These are phyloP conservation scores for Pelargonium australe DNA, from an alignment of 441 rosid genomes.

Conservation along the genomic window DNA sequence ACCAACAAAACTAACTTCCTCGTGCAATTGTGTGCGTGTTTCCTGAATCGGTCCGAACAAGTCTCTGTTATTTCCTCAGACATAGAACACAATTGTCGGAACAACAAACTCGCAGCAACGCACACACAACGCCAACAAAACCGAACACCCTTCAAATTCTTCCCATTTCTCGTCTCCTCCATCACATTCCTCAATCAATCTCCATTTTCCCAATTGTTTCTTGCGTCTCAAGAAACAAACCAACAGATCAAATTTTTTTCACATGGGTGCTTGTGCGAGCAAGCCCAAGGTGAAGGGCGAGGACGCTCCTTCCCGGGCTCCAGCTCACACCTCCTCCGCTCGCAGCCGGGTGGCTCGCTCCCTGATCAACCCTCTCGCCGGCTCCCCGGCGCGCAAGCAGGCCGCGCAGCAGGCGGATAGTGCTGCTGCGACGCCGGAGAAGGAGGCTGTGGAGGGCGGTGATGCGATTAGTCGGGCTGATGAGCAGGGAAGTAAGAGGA, in stretches of 20 bases:
- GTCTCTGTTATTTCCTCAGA: too few relatives aligned
- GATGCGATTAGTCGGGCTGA: background rate
- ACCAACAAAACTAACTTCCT: too few relatives aligned
- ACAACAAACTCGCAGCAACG: constrained; percentile 2
- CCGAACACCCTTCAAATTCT: background rate
- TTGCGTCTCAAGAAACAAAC: background rate
- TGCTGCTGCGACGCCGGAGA: background rate
- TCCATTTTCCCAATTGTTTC: background rate
- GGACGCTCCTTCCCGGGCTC: background rate
- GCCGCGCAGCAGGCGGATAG: background rate
- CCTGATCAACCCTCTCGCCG: background rate
- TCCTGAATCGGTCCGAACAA: too few relatives aligned
- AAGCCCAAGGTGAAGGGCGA: constrained; percentile 4
- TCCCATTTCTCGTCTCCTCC: background rate
- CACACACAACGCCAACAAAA: background rate
- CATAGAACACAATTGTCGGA: background rate
- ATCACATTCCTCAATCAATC: too few relatives aligned
- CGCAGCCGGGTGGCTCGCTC: background rate
- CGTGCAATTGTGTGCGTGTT: too few relatives aligned
- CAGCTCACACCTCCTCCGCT: background rate
- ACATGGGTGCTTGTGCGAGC: background rate
- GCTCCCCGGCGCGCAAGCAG: background rate
- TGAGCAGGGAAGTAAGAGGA: background rate
- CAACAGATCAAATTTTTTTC: background rate
- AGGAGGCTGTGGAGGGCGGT: background rate